Evolutionary conservation across 257 asterid genomes (phyloP).

Genomic region (Salvia hispanica): DNA sequence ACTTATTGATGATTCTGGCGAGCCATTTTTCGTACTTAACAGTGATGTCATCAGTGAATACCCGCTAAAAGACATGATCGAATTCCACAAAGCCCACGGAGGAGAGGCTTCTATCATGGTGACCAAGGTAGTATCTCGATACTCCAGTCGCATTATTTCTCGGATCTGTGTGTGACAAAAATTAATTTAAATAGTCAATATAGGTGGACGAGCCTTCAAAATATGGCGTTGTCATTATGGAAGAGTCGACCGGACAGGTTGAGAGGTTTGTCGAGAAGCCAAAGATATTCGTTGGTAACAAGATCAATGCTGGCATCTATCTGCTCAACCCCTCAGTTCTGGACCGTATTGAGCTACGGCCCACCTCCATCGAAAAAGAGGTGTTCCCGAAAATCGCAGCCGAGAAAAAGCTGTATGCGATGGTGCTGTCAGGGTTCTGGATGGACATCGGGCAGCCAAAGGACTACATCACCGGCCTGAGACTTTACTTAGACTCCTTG

Average conservation of each 20-base stretch:
- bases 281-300: conserved; percentile 80
- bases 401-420: conserved; percentile 65
- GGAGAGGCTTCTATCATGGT: conserved; percentile 92
- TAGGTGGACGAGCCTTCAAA: conserved; percentile 94
- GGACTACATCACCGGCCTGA: conserved; percentile 79
- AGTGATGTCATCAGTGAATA: conserved; percentile 92
- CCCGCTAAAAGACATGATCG: conserved; percentile 74
- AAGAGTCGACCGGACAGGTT: conserved; percentile 70
- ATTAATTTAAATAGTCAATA: conserved; percentile 15
- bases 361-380: conserved; percentile 91
- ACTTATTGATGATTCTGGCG: conserved; percentile 71
- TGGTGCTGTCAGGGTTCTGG: conserved; percentile 92
- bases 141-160: background rate
- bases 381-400: conserved; percentile 77
- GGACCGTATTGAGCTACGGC: conserved; percentile 69
- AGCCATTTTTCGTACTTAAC: conserved; percentile 88
- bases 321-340: conserved; percentile 78
- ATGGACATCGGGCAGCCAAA: conserved; percentile 94
- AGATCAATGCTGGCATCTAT: conserved; percentile 91
- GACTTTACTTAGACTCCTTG: conserved; percentile 72
- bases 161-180: background rate
- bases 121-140: conserved; percentile 50
- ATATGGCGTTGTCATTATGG: conserved; percentile 82
- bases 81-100: conserved; percentile 80
- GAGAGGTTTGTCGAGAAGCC: conserved; percentile 92